Evolutionary conservation across 1,284 basidiomycete genomes (phyloP).

Genomic region (Pseudozyma sp.): DNA sequence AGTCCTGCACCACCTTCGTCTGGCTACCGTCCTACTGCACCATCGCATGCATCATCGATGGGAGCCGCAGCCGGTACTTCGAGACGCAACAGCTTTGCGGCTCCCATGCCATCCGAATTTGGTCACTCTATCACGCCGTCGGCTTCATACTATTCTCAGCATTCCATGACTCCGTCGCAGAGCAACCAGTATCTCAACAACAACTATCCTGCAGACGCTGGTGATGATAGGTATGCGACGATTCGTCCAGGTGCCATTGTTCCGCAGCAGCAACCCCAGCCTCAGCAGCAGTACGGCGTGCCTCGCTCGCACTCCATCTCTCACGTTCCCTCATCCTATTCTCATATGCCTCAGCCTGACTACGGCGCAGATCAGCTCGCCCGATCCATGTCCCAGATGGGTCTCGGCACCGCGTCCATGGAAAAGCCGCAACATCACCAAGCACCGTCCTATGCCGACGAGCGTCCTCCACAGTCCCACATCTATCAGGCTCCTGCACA

Average conservation of each 20-base stretch:
- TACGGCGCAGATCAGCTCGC: constrained; percentile 37
- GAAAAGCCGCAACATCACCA: constrained; percentile 29
- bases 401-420: constrained; percentile 14
- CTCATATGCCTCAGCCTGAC: constrained; percentile 37
- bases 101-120: constrained; percentile 28
- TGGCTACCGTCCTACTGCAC: constrained; percentile 15
- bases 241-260: constrained; percentile 21
- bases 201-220: constrained; percentile 10
- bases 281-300: constrained; percentile 19
- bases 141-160: constrained; percentile 45
- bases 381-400: constrained; percentile 46
- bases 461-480: constrained; percentile 43
- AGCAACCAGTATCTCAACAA: constrained; percentile 26
- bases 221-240: constrained; percentile 43
- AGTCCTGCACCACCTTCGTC: constrained; percentile 52
- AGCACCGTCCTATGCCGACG: constrained; percentile 20
- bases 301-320: constrained; percentile 47
- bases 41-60: constrained; percentile 10
- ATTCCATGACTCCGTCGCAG: constrained; percentile 41
- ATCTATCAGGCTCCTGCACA: constrained; percentile 49
- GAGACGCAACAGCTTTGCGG: constrained; percentile 33
- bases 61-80: constrained; percentile 18
- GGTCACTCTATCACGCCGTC: constrained; percentile 35
- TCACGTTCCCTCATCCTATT: constrained; percentile 26
- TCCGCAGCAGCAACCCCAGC: constrained; percentile 8